Conservation (phyloP, 352 stramenopile genomes). For the Aphanomyces stellatus region DNA sequence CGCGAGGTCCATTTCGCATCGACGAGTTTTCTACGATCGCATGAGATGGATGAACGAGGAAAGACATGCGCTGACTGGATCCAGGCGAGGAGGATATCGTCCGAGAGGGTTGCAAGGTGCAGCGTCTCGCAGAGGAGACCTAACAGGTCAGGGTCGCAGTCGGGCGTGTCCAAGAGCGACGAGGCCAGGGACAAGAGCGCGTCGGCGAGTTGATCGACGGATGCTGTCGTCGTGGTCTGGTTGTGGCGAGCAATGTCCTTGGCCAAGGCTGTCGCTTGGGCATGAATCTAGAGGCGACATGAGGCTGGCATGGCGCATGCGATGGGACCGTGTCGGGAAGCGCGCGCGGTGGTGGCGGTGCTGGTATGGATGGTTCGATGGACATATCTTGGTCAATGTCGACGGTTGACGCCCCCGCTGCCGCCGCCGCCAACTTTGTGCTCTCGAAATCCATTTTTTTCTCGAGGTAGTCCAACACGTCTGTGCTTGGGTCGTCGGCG, state of each 20-base stretch:
- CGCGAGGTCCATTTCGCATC: neutral
- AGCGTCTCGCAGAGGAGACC: neutral
- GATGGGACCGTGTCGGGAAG: neutral
- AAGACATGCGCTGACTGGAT: neutral
- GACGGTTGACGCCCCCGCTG: too few relatives aligned
- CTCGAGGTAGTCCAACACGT: neutral
- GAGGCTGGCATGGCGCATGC: too few relatives aligned
- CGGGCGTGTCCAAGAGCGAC: neutral
- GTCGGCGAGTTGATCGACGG: neutral
- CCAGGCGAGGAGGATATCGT: neutral
- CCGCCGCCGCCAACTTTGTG: too few relatives aligned
- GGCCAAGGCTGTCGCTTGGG: neutral
- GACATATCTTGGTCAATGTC: too few relatives aligned
- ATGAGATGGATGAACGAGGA: neutral
- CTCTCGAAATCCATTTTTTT: neutral
- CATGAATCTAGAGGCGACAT: neutral
- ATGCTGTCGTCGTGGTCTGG: too few relatives aligned
- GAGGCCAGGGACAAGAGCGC: neutral
- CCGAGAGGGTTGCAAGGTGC: neutral
- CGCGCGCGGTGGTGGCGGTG: neutral
- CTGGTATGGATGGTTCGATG: neutral
- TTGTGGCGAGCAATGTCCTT: neutral
- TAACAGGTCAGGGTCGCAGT: neutral
- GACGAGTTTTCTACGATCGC: conserved; percentile 1
- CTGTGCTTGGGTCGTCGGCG: too few relatives aligned